Base-by-base conservation (phyloP, 1,284 basidiomycete genomes). In the Sporisorium scitamineum region DNA sequence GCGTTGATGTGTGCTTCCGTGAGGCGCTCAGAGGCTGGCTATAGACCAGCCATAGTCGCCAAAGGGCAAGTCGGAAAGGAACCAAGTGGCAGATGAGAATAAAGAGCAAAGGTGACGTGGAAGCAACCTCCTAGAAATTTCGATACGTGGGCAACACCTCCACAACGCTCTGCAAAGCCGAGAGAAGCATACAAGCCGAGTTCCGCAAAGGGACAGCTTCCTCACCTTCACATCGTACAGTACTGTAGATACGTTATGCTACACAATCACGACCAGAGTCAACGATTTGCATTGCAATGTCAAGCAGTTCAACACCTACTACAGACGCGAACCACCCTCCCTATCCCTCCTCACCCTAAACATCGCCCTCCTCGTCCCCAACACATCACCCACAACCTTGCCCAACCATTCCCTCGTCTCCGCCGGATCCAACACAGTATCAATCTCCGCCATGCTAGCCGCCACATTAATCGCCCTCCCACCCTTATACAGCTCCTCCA, bases 341-440 rank as follows among this genome's bases (percentile, higher is more conserved):
- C 54, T 44, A 2, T 26, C 58, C 37, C 42, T 53, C 32, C 58
- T 37, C 11, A 56, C 11, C 51, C 51, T 65, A 14, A 51, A 70
- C 27, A 39, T 48, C 2, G 68, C 44, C 59, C n/a, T 57, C 52
- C 66, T 63, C 53, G 55, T 50, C 3, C 66, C 63, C 8, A 67
- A n/a, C 32, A 65, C 59, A 48, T 53, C 52, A 18, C 52, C 31
- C 16, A 67, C 37, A 2, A 65, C 58, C 39, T 18, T 61, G 0
- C 16, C 55, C 37, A 80, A 18, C 74, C 73, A 80, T 14, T 62
- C 54, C 16, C 79, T 50, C 26, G 75, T 80, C 45, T 79, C 74
- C 9, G 58, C 71, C 10, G 79, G 79, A 34, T 80, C 79, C 41
- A 80, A 48, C 55, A 79, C 78, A 0, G 74, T 72, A 54, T 79